phyloP scores from a whole-genome alignment of 148 eudicot genomes.

The Camellia sinensis region DNA sequence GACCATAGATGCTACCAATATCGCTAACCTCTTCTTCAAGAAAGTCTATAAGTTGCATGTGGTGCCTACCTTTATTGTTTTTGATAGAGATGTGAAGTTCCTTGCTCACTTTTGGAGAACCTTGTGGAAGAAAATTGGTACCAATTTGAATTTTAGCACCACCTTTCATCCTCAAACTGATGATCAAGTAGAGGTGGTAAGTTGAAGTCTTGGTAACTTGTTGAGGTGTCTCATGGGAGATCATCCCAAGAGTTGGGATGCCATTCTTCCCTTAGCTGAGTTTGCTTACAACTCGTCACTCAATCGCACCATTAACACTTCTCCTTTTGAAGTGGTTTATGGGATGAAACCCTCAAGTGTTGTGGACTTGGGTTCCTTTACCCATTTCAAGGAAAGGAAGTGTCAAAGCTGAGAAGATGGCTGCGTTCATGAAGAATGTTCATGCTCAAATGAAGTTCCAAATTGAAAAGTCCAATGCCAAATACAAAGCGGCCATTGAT shows the following conservation, averaged over 20 bases:
- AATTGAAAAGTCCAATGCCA: background rate
- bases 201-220: background rate
- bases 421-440: background rate
- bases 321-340: background rate
- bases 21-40: background rate
- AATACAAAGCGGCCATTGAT: background rate
- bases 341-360: background rate
- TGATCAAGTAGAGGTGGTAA: too few relatives aligned
- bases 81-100: too few relatives aligned
- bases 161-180: too few relatives aligned
- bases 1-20: background rate
- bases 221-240: background rate
- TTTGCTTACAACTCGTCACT: background rate
- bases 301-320: background rate
- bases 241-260: background rate
- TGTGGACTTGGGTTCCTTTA: background rate
- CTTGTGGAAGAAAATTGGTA: too few relatives aligned
- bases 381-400: background rate
- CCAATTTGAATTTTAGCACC: too few relatives aligned
- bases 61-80: background rate
- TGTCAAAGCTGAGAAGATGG: background rate
- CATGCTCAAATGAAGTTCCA: background rate
- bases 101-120: too few relatives aligned
- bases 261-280: background rate
- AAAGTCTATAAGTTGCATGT: background rate